Base-by-base conservation (phyloP, 1,139 yeast genomes). In the Torulaspora pretoriensis region DNA sequence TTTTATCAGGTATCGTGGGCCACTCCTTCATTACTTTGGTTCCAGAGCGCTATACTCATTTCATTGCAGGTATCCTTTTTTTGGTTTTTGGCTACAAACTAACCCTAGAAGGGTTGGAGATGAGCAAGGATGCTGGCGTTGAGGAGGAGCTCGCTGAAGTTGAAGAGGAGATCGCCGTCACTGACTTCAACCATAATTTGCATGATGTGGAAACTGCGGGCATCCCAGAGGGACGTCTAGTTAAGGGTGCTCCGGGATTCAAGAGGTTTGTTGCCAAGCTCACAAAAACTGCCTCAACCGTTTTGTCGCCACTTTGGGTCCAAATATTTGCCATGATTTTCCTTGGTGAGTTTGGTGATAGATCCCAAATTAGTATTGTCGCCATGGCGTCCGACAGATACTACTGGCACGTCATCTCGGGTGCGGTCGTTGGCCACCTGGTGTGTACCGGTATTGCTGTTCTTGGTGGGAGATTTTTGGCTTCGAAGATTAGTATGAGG, bases 381-480 rank as follows among this genome's bases (percentile, higher is more conserved):
- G 98, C 98, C 42, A 85, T 92, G 95, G 97, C 97, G 39, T 96
- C 98, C 1, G 97, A 97, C 31, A 82, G 89, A 30, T 87, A 89
- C 65, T 92, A 88, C 69, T 82, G 95, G 92, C 75, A 75, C 60
- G 96, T 90, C 39, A 87, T 92, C 38, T 56, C 83, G 36, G 98
- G 99, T 48, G 96, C 96, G 17, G 80, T 89, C 35, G 65, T 84
- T 37, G 99, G 98, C 23, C 99, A 92, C 66, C 81, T 84, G 8
- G 47, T 85, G n/a, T 92, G 98, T 69, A 87, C 97, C 0, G 79
- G 79, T 37, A 78, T 89, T 48, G 98, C 98, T n/a, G 95, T 94
- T 44, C 49, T 87, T 48, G 97, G 97, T 36, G 99, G 99, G 27
- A 84, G 84, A 68, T 73, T 87, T 49, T 73, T 94, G 53, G 97